phyloP scores from a whole-genome alignment of 2,329 filamentous ascomycete species.

The Plectosphaerella sp. region DNA sequence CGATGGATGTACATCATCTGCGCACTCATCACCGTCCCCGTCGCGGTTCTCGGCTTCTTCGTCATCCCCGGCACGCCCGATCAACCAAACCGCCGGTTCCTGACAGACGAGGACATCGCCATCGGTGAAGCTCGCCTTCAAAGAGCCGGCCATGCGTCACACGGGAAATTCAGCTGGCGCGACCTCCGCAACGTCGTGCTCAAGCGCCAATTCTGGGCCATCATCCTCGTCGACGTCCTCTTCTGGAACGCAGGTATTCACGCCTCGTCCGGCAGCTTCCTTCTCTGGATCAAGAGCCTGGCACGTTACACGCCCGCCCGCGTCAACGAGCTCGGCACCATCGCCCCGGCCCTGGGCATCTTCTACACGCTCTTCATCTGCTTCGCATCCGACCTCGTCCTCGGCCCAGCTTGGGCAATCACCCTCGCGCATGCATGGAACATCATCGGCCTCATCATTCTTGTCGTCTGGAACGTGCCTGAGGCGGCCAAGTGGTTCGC shows the following conservation, averaged over 20 bases:
- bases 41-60: slow-evolving; percentile 45
- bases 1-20: slow-evolving; percentile 56
- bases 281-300: slow-evolving; percentile 56
- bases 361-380: slow-evolving; percentile 50
- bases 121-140: slow-evolving; percentile 40
- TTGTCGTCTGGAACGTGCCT: slow-evolving; percentile 51
- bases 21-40: slow-evolving; percentile 48
- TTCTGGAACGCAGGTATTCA: slow-evolving; percentile 53
- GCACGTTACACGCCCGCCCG: slow-evolving; percentile 37
- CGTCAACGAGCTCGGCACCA: slow-evolving; percentile 48
- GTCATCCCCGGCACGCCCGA: slow-evolving; percentile 42
- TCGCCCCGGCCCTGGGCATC: slow-evolving; percentile 50
- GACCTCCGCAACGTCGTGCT: slow-evolving; percentile 26
- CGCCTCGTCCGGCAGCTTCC: slow-evolving; percentile 41
- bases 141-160: slow-evolving; percentile 33
- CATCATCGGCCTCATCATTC: slow-evolving; percentile 46
- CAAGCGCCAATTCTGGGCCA: slow-evolving; percentile 43
- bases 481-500: slow-evolving; percentile 51
- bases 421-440: slow-evolving; percentile 46
- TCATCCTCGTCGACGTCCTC: slow-evolving; percentile 46
- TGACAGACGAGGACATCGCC: slow-evolving; percentile 41
- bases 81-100: slow-evolving; percentile 41
- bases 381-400: slow-evolving; percentile 49
- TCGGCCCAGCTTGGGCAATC: slow-evolving; percentile 51
- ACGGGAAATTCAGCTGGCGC: slow-evolving; percentile 26